Base-by-base conservation (phyloP, 805 yeast genomes). In the Hanseniaspora lindneri region DNA sequence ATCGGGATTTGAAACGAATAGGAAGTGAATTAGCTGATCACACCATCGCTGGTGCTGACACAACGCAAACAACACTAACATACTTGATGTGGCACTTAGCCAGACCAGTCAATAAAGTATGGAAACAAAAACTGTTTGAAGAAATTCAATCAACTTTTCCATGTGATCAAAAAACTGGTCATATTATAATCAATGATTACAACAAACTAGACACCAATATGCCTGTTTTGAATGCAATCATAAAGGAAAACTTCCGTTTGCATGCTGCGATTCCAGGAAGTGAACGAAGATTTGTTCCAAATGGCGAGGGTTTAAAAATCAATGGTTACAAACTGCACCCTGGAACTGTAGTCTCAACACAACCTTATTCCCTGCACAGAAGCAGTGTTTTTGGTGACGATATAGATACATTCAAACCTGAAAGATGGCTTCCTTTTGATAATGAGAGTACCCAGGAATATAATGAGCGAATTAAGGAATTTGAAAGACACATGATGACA, bases 1-100 rank as follows among this genome's bases (percentile, higher is more conserved):
- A 49, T 10, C 42, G 42, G 32, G 40, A 49, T 27, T 28, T 49
- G n/a, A 27, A 33, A 3, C 28, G 27, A 25, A 49, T 66, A 13
- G 54, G 55, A 36, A 64, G 74, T 29, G 79, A 74, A 53, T 58
- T 69, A 24, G 69, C 73, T 39, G 88, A 80, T 56, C 84, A 80
- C 58, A 69, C 80, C 33, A 79, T 81, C 40, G 88, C 88, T 0
- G 88, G 88, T 3, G 87, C 81, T 58, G 82, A 80, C 57, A 80
- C 88, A 4, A 79, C 83, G 1, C 84, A 82, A 0, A 70, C 76
- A 6, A 76, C 79, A n/a, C 59, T 80, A 51, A 67, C 83, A 0
- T 81, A 73, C 58, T 61, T 76, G 46, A 66, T 75, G 19, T 80
- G 74, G 65, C 77, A 78, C 56, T 58, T 80, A 32, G 77, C 83